Base-by-base conservation (phyloP, 129 eudicot genomes). In the Arctium minus region DNA sequence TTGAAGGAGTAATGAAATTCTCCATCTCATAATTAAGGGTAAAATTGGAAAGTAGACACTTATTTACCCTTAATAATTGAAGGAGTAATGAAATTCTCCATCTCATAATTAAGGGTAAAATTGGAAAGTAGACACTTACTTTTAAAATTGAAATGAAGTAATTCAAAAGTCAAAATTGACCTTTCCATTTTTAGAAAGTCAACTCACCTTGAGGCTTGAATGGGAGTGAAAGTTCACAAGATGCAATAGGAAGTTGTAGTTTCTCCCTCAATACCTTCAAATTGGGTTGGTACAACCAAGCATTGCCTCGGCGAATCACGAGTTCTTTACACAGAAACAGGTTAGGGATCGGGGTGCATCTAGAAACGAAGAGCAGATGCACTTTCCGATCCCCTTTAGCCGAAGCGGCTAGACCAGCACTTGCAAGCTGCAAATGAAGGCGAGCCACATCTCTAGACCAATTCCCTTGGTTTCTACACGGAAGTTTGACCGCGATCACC, bases 371-470 rank as follows among this genome's bases (percentile, higher is more conserved):
- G 29, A 93, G 89, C 76, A 91, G 79, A 29, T 88, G 91, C 76
- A 93, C 88, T 0, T 84, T 71, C 83, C 88, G 83, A 81, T 78
- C 80, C 44, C 96, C 96, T 77, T 87, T 91, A 39, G 83, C 85
- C 3, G 81, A 82, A 11, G 91, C 86, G 71, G 94, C 97, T 65
- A 93, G 91, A 85, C 89, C 79, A 30, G 97, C 96, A 36, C 90
- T 89, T 81, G 92, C 92, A 18, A 89, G 89, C 72, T 91, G 96
- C 80, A 93, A 84, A 81, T 93, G 97, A 46, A 93, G 70, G 38
- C 96, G 92, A 79, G 94, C 96, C 76, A 91, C 91, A 30, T 93
- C 91, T 73, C 94, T 88, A 37, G 91, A 86, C 97, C 97, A 93
- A 18, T 86, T 86, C 37, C 81, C 83, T 12, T 84, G 72, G 62